Evolutionary conservation across 371 early-diverging fungal species (phyloP), one percentile per base, ranked within the genome.

Genomic region (Mortierella sp.): DNA sequence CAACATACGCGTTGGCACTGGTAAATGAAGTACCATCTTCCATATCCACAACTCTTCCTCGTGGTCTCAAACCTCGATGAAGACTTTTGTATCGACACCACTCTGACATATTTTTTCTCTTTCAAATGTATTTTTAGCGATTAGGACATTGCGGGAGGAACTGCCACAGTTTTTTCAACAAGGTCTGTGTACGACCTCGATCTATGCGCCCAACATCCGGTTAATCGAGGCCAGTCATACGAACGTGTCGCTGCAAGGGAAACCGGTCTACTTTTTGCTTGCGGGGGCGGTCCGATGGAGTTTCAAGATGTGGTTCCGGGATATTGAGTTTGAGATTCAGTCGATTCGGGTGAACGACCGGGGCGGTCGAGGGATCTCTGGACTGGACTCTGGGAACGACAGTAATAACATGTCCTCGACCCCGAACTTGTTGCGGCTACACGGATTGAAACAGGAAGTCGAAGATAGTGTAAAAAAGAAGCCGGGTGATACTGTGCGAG

Each of bases 241-340:
- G 14, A 85, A 85, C 46, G 86, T 77, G 12, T 81, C 82, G 4
- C 12, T 85, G 11, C 86, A 85, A 70, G 82, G 86, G 29, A 82
- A 77, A 51, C 38, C 86, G 14, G 44, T 85, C 27, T 85, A 85
- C 73, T 77, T 85, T 55, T 72, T 82, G 71, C 77, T 85, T n/a
- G 86, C 86, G 29, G 86, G 86, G 1, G 82, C 86, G 7, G 77
- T 85, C 29, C 79, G 86, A 12, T 85, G 86, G 86, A 85, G 86
- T 72, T 85, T 85, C 77, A 85, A 79, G 73, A 77, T 82, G 77
- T 85, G 86, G 86, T 85, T 85, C 81, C 79, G 82, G 14, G 79
- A 85, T 44, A 72, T 85, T 35, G 80, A 85, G 56, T 79, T 85
- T 44, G 86, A 85, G 76, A 85, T 85, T 16, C 82, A 82, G 55